Evolutionary conservation across 2,329 filamentous ascomycete genomes (phyloP).

Genomic region (Sclerotinia minor): DNA sequence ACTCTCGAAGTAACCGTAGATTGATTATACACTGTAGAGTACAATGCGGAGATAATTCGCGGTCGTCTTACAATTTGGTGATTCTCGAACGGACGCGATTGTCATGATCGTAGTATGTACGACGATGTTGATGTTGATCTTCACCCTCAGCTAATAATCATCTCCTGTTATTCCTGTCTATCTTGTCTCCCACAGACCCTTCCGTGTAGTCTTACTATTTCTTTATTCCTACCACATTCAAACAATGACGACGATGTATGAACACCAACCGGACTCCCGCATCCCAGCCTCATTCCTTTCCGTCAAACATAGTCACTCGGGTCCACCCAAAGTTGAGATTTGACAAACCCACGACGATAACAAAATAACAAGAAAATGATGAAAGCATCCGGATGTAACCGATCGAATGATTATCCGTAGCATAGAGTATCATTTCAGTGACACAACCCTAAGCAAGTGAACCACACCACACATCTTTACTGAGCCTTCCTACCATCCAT

Average conservation of each 20-base stretch:
- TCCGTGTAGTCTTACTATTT: slow-evolving; percentile 11
- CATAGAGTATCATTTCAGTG: slow-evolving; percentile 9
- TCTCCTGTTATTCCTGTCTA: not conserved
- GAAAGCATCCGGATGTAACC: slow-evolving; percentile 11
- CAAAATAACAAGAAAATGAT: not conserved
- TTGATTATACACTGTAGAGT: not conserved
- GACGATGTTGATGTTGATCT: slow-evolving; percentile 11
- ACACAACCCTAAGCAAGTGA: slow-evolving; percentile 1
- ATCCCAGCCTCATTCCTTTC: slow-evolving; percentile 16
- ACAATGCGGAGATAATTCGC: slow-evolving; percentile 15
- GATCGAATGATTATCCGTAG: slow-evolving; percentile 12
- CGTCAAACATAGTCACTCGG: slow-evolving; percentile 10
- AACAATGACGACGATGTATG: not conserved
- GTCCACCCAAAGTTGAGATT: slow-evolving; percentile 18
- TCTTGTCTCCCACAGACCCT: not conserved
- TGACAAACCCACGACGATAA: slow-evolving; percentile 14
- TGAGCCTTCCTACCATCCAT: not conserved
- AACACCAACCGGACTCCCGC: slow-evolving; percentile 3
- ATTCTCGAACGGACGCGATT: not conserved
- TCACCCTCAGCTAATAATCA: slow-evolving; percentile 4
- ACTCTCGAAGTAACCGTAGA: slow-evolving; percentile 9
- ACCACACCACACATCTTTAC: not conserved
- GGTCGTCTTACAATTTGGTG: not conserved
- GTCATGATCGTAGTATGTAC: slow-evolving; percentile 12
- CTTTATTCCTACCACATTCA: not conserved